These are phyloP conservation scores for Coemansia umbellata DNA, from an alignment of 192 early-diverging fungal genomes.

Conservation along the genomic window DNA sequence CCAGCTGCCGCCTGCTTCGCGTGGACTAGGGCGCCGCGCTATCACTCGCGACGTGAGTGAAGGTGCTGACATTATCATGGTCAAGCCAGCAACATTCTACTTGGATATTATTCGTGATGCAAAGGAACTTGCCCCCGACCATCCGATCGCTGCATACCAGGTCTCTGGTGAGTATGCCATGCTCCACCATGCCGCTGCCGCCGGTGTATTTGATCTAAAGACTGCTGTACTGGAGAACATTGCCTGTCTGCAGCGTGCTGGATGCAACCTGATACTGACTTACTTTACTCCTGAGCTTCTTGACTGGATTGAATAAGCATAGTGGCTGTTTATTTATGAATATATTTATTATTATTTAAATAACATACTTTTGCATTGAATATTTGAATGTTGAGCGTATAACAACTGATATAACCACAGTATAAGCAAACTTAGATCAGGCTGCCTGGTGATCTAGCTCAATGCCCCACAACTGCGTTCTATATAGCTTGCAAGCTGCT, in stretches of 20 bases:
- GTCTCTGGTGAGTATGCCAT: slow-evolving; percentile 85
- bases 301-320: slow-evolving; percentile 71
- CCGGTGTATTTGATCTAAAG: slow-evolving; percentile 79
- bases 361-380: too few species aligned
- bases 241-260: slow-evolving; percentile 79
- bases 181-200: slow-evolving; percentile 80
- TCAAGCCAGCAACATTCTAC: slow-evolving; percentile 95
- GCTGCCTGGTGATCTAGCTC: too few species aligned
- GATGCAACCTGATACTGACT: slow-evolving; percentile 89
- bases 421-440: too few species aligned
- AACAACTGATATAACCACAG: too few species aligned
- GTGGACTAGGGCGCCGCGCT: slow-evolving; percentile 89
- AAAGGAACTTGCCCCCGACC: slow-evolving; percentile 67
- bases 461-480: too few species aligned
- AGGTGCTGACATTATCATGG: slow-evolving; percentile 96
- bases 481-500: too few species aligned
- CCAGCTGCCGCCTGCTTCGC: slow-evolving; percentile 84
- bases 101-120: slow-evolving; percentile 92
- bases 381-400: too few species aligned
- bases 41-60: slow-evolving; percentile 82
- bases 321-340: background rate
- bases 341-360: background rate
- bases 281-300: slow-evolving; percentile 94
- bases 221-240: slow-evolving; percentile 84
- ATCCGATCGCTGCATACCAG: slow-evolving; percentile 96